Evolutionary conservation across 2,329 filamentous ascomycete species (phyloP).

Genomic region (Colletotrichum sp.): DNA sequence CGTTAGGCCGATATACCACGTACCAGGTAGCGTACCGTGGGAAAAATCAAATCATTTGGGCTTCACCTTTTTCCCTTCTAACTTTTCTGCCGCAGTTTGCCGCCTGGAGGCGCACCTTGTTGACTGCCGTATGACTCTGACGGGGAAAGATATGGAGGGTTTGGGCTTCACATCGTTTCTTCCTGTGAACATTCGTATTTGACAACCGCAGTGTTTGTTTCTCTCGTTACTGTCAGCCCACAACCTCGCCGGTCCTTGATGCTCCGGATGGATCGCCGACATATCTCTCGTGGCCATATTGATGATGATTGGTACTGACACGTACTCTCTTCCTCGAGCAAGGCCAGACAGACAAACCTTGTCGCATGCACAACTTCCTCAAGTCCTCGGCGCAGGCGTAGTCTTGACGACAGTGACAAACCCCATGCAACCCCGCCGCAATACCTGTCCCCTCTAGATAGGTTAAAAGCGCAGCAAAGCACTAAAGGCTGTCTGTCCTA

Average conservation of each 20-base stretch:
- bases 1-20: slow-evolving; percentile 11
- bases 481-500: too few relatives aligned
- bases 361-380: neutral
- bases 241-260: neutral
- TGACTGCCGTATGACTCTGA: too few relatives aligned
- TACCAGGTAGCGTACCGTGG: neutral
- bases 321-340: neutral
- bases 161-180: neutral
- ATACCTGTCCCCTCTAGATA: neutral
- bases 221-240: neutral
- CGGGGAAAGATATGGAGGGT: neutral
- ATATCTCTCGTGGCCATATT: neutral
- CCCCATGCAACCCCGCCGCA: neutral
- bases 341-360: neutral
- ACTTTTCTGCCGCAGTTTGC: too few relatives aligned
- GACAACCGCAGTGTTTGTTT: neutral
- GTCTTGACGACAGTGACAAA: neutral
- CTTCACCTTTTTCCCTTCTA: neutral
- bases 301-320: neutral
- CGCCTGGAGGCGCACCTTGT: too few relatives aligned
- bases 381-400: neutral
- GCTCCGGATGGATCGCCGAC: neutral
- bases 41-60: slow-evolving; percentile 3
- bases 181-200: neutral
- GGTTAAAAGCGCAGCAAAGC: neutral